Percentiles rank a stretch among this genome's conserved stretches.
Evolutionary conservation across 345 rosid genomes (phyloP).

Genomic region (Physaria fendleri): DNA sequence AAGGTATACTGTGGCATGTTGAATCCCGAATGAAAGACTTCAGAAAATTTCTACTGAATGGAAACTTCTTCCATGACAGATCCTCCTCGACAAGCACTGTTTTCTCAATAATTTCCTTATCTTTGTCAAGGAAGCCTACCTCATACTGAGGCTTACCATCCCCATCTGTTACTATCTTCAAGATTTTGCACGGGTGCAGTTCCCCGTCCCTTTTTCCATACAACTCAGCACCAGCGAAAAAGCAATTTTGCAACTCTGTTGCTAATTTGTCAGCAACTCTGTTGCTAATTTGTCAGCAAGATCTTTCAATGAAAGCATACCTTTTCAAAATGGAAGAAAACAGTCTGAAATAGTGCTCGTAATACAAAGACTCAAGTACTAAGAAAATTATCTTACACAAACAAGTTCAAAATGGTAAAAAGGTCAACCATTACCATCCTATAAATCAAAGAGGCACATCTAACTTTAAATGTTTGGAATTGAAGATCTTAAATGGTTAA

Average conservation of each 20-base stretch:
- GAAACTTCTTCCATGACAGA: slow-evolving; percentile 62
- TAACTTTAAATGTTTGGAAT: background rate
- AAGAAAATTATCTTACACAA: background rate
- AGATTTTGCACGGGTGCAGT: slow-evolving; percentile 59
- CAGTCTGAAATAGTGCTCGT: background rate
- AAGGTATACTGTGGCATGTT: slow-evolving; percentile 74
- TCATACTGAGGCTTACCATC: slow-evolving; percentile 43
- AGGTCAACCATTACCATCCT: background rate
- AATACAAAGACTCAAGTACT: background rate
- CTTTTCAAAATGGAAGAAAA: slow-evolving; percentile 37
- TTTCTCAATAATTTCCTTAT: slow-evolving; percentile 43
- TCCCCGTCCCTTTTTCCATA: slow-evolving; percentile 51
- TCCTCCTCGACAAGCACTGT: slow-evolving; percentile 48
- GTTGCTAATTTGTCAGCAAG: slow-evolving; percentile 60
- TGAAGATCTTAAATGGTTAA: background rate
- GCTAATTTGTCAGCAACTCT: slow-evolving; percentile 63
- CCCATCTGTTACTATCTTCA: slow-evolving; percentile 39
- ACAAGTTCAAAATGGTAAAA: background rate
- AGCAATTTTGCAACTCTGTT: slow-evolving; percentile 47
- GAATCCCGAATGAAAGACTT: slow-evolving; percentile 93
- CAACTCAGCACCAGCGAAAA: slow-evolving; percentile 60
- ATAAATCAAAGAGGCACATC: background rate
- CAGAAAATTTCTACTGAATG: slow-evolving; percentile 66
- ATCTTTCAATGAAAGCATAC: slow-evolving; percentile 79
- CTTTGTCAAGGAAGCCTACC: slow-evolving; percentile 66